Evolutionary conservation across 495 filamentous ascomycete genomes (phyloP).

Genomic region (Hypoxylon intermedium): DNA sequence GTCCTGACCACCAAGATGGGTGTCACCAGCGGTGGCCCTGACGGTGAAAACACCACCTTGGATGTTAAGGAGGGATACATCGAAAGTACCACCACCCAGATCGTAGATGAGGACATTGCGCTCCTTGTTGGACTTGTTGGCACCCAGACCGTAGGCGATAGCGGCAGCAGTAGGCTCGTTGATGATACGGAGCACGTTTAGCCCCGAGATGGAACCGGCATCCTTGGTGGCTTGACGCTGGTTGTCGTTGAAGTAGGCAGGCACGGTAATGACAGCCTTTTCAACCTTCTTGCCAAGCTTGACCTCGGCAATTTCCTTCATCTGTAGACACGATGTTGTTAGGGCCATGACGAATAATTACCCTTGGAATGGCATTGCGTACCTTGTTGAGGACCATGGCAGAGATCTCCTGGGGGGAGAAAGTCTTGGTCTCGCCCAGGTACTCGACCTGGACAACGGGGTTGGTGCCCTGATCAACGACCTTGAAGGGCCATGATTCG

Average conservation of each 20-base stretch:
- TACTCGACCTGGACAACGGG: constrained; percentile 95
- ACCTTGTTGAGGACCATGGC: constrained; percentile 94
- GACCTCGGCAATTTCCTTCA: constrained; percentile 97
- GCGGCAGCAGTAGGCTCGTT: constrained; percentile 98
- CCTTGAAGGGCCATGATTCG: constrained; percentile 98
- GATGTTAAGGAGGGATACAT: constrained; percentile 98
- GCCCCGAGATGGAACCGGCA: constrained; percentile 93
- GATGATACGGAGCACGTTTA: constrained; percentile 99
- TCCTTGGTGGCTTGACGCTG: constrained; percentile 99
- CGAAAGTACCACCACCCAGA: constrained; percentile 98
- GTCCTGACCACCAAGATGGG: constrained; percentile 98
- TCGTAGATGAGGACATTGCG: constrained; percentile 99
- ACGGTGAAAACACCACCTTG: constrained; percentile 99
- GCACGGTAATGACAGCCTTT: constrained; percentile 98
- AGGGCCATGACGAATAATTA: no score
- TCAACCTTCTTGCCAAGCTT: constrained; percentile 97
- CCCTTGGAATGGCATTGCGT: no score
- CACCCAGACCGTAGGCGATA: constrained; percentile 94
- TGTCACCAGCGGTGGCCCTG: constrained; percentile 98
- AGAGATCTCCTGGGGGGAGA: constrained; percentile 98
- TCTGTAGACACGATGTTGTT: constrained; percentile 57
- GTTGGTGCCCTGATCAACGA: constrained; percentile 86
- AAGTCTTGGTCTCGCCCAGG: constrained; percentile 89
- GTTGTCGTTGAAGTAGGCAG: constrained; percentile 99
- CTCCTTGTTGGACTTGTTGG: constrained; percentile 93